A percentile compares a stretch with the other conserved stretches of the same genome.
Conservation (phyloP, 2,329 filamentous ascomycete species). For the Penicillium paneum region DNA sequence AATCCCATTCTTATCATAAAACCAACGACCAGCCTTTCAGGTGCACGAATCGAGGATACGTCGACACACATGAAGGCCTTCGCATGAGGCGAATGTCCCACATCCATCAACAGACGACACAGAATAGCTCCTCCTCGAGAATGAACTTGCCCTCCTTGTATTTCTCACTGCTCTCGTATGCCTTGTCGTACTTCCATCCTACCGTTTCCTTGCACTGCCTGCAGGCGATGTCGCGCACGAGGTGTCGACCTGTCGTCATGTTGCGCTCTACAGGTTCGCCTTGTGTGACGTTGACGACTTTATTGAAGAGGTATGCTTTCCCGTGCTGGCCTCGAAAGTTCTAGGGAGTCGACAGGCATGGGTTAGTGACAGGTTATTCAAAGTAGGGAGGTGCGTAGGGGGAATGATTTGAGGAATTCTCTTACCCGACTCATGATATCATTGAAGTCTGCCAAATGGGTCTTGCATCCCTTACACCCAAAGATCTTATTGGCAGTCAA, state of each 20-base stretch:
- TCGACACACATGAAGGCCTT: background rate
- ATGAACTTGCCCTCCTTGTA: slow-evolving; percentile 99
- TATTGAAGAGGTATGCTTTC: slow-evolving; percentile 95
- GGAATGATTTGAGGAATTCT: background rate
- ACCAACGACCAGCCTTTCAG: background rate
- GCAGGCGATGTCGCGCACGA: slow-evolving; percentile 91
- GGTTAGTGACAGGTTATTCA: slow-evolving; percentile 8
- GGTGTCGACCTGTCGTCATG: slow-evolving; percentile 95
- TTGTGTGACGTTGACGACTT: slow-evolving; percentile 82
- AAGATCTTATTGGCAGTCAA: slow-evolving; percentile 83
- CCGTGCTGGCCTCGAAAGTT: slow-evolving; percentile 98
- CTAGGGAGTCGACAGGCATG: slow-evolving; percentile 46
- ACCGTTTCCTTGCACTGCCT: slow-evolving; percentile 88
- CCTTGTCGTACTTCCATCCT: slow-evolving; percentile 99
- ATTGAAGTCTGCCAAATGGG: slow-evolving; percentile 90
- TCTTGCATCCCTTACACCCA: slow-evolving; percentile 91
- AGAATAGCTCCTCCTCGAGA: slow-evolving; percentile 84
- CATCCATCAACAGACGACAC: slow-evolving; percentile 61
- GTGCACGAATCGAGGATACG: background rate
- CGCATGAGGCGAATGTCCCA: background rate
- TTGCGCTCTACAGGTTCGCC: slow-evolving; percentile 85
- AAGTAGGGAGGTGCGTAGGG: background rate
- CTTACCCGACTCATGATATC: slow-evolving; percentile 88
- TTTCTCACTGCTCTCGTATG: slow-evolving; percentile 86
- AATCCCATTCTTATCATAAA: background rate